These are phyloP conservation scores for Pleurotus salmoneostramineus DNA, from an alignment of 768 basidiomycete species.

Conservation along the genomic window DNA sequence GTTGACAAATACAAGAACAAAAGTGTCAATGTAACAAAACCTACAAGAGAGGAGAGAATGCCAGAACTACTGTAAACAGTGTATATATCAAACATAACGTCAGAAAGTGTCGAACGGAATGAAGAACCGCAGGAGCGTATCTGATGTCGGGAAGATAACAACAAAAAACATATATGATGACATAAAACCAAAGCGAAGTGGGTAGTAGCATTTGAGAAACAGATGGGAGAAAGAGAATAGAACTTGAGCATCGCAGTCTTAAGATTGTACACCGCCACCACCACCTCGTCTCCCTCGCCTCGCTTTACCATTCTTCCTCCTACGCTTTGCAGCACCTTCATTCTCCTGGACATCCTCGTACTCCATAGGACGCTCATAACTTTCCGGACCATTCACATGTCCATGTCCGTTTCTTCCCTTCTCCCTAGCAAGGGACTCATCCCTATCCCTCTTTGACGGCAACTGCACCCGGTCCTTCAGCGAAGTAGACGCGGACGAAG, in stretches of 20 bases:
- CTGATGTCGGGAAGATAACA: too few relatives aligned
- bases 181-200: too few relatives aligned
- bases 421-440: conserved; percentile 22
- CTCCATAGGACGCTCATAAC: conserved; percentile 19
- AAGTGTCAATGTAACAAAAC: too few relatives aligned
- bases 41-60: too few relatives aligned
- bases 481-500: conserved; percentile 18
- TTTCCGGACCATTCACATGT: conserved; percentile 5
- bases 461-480: conserved; percentile 34
- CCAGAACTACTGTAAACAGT: too few relatives aligned
- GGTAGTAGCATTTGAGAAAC: too few relatives aligned
- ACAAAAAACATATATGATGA: too few relatives aligned
- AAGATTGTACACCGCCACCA: background rate
- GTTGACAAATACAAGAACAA: too few relatives aligned
- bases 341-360: conserved; percentile 21
- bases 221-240: too few relatives aligned
- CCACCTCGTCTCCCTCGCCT: conserved; percentile 21
- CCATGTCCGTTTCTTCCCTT: background rate
- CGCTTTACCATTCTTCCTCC: conserved; percentile 22
- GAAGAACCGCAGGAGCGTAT: too few relatives aligned
- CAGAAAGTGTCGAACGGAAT: too few relatives aligned
- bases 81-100: too few relatives aligned
- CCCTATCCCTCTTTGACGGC: conserved; percentile 35
- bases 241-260: background rate
- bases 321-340: conserved; percentile 21